These are phyloP conservation scores for Dictyostelium discoideum DNA, from an alignment of 78 protist genomes.

Conservation along the genomic window dicty_2.7 NC_007088.5:5302001-5302500, in stretches of 20 bases:
- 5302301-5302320: not conserved
- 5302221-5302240: no score
- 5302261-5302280: no score
- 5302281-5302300: no score
- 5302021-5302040: not conserved
- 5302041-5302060: not conserved
- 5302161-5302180: not conserved
- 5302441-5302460: not conserved
- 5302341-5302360: constrained; percentile 15
- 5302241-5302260: not conserved
- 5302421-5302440: not conserved
- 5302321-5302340: not conserved
- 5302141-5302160: no score
- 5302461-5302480: not conserved
- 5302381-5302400: not conserved
- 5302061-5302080: not conserved
- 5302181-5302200: not conserved
- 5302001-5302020: not conserved
- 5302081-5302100: not conserved
- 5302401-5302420: not conserved
- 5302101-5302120: not conserved
- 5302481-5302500: not conserved
- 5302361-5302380: constrained; percentile 31
- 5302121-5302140: not conserved
- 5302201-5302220: not conserved